Evolutionary conservation across 164 flowering plant genomes (phyloP), one percentile per base, ranked within the genome.

Genomic region (Cinnamomum micranthum): DNA sequence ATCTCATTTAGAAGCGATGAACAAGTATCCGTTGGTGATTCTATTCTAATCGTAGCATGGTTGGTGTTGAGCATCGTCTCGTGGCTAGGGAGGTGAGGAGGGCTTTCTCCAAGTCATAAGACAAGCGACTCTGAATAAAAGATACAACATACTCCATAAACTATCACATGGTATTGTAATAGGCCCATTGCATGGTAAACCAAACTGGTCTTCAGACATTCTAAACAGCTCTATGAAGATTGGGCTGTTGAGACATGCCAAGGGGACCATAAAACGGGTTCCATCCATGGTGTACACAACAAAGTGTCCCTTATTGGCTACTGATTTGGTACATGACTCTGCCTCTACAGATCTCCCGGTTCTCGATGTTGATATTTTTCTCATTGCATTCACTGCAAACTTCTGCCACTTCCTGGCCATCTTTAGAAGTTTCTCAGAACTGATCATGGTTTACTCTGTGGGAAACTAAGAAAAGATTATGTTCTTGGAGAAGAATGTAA

Each of bases 181-280:
- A 28, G 84, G 86, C 3, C 86, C 86, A 50, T 76, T 50, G 72
- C 73, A 68, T 4, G 77, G 71, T 24, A 71, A 73, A 17, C 84
- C 84, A 50, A 76, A 84, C 83, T 84, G 84, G 65, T 84, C 86
- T 68, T 84, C 84, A 2, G 83, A 84, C 86, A 82, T 78, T 58
- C 76, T 81, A 62, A 84, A 65, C 17, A 84, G 74, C 68, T 81
- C 84, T 77, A 65, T 76, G 71, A 84, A 82, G 25, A 84, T 82
- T 7, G 84, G 84, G 68, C 74, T 82, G 25, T 84, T 78, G 73
- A 81, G 74, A 55, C 75, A 84, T 60, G 71, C 74, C 63, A 79
- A 27, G 23, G 85, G 85, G 50, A 82, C 77, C 9, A 79, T 80
- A 84, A 80, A 82, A 69, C 85, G 71, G 35, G 68, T 82, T 5